These are phyloP conservation scores for Fusarium goolgardi DNA, from an alignment of 2,329 filamentous ascomycete species.

Conservation along the genomic window DNA sequence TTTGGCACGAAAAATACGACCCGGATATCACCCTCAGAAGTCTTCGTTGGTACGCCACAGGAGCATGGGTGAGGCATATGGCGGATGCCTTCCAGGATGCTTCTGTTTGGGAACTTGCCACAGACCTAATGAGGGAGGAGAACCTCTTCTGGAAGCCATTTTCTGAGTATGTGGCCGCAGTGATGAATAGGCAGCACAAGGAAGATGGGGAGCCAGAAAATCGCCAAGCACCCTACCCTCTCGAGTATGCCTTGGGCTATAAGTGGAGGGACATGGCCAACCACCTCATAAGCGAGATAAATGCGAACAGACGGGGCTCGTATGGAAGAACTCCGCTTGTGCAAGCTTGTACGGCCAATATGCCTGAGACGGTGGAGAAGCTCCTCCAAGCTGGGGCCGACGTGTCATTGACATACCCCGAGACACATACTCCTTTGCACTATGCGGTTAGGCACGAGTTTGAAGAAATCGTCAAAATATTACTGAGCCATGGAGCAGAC, in stretches of 20 bases:
- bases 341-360: background rate
- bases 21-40: rapidly evolving
- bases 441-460: rapidly evolving
- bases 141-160: background rate
- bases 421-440: rapidly evolving
- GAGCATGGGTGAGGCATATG: rapidly evolving
- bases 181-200: rapidly evolving
- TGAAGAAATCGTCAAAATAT: background rate
- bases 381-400: background rate
- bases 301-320: background rate
- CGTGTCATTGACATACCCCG: rapidly evolving
- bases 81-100: rapidly evolving
- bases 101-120: background rate
- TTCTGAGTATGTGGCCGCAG: background rate
- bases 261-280: background rate
- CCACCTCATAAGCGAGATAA: background rate
- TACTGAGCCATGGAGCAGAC: background rate
- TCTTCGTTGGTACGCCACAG: background rate
- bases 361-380: rapidly evolving
- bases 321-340: background rate
- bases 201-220: background rate
- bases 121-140: background rate
- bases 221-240: background rate
- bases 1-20: background rate
- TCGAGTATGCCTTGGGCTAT: background rate